phyloP scores from a whole-genome alignment of 768 basidiomycete genomes.

The Leccinellum rugosiceps region DNA sequence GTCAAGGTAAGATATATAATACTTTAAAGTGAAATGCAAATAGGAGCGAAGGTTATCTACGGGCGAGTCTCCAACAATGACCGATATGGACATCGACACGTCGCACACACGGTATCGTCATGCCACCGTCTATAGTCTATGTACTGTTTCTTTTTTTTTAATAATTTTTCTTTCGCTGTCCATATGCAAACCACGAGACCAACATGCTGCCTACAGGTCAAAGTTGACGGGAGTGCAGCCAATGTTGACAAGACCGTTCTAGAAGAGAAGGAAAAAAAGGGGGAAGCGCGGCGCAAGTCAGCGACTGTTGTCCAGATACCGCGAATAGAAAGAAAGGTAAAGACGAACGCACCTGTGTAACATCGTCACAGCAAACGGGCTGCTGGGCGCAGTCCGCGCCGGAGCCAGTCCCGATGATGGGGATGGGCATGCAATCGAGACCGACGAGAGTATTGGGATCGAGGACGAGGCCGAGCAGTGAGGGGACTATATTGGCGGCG shows the following conservation, averaged over 20 bases:
- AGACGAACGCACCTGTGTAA: background rate
- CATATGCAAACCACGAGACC: background rate
- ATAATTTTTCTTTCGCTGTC: background rate
- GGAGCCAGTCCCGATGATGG: background rate
- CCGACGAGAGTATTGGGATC: background rate
- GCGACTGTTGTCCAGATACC: background rate
- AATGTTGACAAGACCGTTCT: conserved; percentile 1
- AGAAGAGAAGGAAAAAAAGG: background rate
- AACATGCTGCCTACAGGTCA: background rate
- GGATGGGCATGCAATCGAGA: background rate
- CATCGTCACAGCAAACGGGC: conserved; percentile 10
- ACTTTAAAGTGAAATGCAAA: no score
- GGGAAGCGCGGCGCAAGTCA: background rate
- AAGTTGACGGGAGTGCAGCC: conserved; percentile 9
- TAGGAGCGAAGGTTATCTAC: background rate
- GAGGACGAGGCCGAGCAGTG: background rate
- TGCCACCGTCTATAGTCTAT: no score
- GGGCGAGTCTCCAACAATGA: background rate
- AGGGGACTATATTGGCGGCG: fast-evolving
- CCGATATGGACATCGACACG: background rate
- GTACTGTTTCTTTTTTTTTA: background rate
- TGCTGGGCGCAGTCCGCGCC: background rate
- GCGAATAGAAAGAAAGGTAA: background rate
- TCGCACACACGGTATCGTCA: no score
- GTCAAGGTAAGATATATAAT: no score